Base-by-base conservation (phyloP, 495 filamentous ascomycete genomes). In the Apodospora peruviana region DNA sequence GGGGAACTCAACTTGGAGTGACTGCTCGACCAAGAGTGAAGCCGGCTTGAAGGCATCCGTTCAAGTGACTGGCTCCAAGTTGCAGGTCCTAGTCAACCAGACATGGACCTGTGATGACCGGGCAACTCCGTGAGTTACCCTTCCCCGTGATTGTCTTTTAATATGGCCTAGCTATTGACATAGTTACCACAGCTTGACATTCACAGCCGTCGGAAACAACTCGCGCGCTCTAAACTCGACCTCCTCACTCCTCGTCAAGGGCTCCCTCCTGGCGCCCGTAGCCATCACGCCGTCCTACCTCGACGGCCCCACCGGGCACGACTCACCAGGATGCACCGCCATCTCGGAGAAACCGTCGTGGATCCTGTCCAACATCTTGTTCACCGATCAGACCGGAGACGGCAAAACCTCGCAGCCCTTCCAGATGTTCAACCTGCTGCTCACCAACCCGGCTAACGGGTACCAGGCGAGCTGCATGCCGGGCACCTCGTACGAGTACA, bases 41-140 rank as follows among this genome's bases (percentile, higher is more conserved):
- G 29, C 2, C 11, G 32, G 17, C 32, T 24, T 50, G 10, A 12
- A 46, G 14, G 48, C 51, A 19, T 24, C 43, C 0, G 24, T 51
- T 23, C 45, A 53, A 16, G 16, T 50, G 9, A 42, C 19, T 19
- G 35, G 27, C 4, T 35, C 11, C 9, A 46, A 35, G 2, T 47
- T 45, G 5, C 41, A 27, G 5, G 27, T 62, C 4, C 23, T 23
- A 5, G 16, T 63, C 43, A 60, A 60, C 42, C 48, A 63, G 45
- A 60, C 60, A 1, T 63, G 60, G 60, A 20, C 19, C 2, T 63
- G 60, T 40, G 52, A 37, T 7, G 60, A 63, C 38, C 1, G 51
- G 1, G 27, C 1, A 7, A 46, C 50, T 5, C 42, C 48, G 60
- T 60, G 49, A n/a, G 54, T 21, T 22, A 12, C 24, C n/a, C 22